Evolutionary conservation across 805 yeast genomes (phyloP).

Genomic region (Barnettozyma sucrosica): DNA sequence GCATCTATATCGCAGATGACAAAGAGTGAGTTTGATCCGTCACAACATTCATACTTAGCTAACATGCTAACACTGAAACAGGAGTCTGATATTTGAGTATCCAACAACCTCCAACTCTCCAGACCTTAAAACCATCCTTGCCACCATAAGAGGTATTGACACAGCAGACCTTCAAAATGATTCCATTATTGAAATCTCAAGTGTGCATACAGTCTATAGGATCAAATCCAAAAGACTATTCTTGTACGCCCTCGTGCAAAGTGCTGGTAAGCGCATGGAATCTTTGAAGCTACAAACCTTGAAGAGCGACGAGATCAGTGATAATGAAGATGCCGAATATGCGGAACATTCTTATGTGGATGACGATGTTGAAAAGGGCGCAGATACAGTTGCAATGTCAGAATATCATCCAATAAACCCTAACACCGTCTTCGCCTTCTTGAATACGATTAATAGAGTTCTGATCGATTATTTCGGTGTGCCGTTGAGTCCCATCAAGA

Average conservation of each 20-base stretch:
- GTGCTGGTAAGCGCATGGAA: constrained; percentile 5
- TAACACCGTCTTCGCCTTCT: constrained; percentile 47
- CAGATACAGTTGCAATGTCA: background rate
- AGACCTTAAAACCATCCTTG: constrained; percentile 24
- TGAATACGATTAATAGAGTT: constrained; percentile 42
- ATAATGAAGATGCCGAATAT: background rate
- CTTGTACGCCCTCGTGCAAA: constrained; percentile 18
- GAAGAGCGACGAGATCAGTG: background rate
- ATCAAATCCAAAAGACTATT: constrained; percentile 12
- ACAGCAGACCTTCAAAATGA: constrained; percentile 18
- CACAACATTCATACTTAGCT: too few relatives aligned
- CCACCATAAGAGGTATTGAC: constrained; percentile 18
- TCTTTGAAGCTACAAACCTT: constrained; percentile 16
- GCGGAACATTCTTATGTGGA: background rate
- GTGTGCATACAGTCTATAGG: constrained; percentile 16
- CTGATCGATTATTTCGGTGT: constrained; percentile 53
- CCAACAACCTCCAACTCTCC: constrained; percentile 31
- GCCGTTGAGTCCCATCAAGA: constrained; percentile 49
- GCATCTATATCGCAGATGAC: constrained; percentile 35
- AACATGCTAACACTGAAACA: constrained; percentile 8
- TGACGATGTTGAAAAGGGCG: background rate
- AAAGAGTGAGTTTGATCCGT: constrained; percentile 29
- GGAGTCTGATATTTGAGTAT: constrained; percentile 34
- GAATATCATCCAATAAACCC: constrained; percentile 35
- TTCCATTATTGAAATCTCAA: constrained; percentile 18